Evolutionary conservation across 495 filamentous ascomycete species (phyloP).

Genomic region (Penicillium nucicola): DNA sequence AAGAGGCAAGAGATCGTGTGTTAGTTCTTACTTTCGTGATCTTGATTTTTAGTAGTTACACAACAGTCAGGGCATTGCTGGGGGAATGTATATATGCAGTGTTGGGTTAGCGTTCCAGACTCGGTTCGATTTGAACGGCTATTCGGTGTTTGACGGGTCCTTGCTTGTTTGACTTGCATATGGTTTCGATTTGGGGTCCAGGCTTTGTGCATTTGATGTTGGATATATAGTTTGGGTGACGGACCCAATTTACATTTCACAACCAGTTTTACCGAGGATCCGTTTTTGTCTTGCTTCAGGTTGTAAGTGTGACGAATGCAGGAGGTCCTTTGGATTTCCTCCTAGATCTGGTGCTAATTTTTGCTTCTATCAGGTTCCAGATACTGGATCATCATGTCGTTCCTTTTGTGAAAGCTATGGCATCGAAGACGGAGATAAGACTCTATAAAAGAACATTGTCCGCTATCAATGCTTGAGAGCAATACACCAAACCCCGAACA

Average conservation of each 20-base stretch:
- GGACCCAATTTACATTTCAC: no score
- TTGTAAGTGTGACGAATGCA: no score
- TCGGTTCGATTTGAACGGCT: neutral
- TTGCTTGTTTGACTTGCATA: neutral
- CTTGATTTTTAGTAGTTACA: no score
- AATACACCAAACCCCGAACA: neutral
- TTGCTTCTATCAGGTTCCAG: neutral
- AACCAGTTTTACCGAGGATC: no score
- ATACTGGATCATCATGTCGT: conserved; percentile 5
- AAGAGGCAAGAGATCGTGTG: neutral
- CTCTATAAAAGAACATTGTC: neutral
- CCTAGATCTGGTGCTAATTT: neutral
- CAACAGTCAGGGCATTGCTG: neutral
- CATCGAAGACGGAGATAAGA: conserved; percentile 1
- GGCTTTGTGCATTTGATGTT: neutral
- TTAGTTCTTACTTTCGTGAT: no score
- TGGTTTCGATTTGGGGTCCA: neutral
- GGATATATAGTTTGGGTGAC: neutral
- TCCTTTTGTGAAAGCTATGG: conserved; percentile 6
- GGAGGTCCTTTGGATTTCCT: no score
- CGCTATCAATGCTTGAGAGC: neutral
- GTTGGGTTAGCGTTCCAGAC: conserved; percentile 4
- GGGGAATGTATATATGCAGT: neutral
- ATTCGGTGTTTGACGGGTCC: neutral
- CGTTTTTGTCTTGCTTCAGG: no score